Base-by-base conservation (phyloP, 2,329 filamentous ascomycete genomes). In the Colletotrichum abscissum region DNA sequence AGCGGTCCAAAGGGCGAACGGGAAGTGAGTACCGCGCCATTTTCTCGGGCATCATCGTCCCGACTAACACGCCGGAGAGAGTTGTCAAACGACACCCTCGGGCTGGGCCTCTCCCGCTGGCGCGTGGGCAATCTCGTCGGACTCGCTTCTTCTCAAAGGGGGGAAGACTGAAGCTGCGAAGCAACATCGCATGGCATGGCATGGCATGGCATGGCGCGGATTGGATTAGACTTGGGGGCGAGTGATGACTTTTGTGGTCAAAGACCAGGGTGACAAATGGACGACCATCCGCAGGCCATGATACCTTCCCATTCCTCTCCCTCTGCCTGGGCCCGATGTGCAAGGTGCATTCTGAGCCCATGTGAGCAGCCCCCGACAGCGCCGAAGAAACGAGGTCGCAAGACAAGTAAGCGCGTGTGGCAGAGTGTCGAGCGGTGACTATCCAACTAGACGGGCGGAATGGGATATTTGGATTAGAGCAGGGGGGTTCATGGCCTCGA, bases 1-100 rank as follows among this genome's bases (percentile, higher is more conserved):
- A 65, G 66, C 55, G 60, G 59, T 73, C 66, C 55, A 60, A 55
- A 69, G 57, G 59, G n/a, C 24, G 26, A 59, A 59, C 55, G 57
- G 55, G 55, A n/a, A n/a, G 35, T 58, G 42, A 62, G n/a, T 28
- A 42, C 16, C 56, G 64, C 57, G 57, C 56, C 63, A 72, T 67
- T 60, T 68, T 33, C 19, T 63, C 38, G 68, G 19, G 42, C 49
- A 64, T 69, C 59, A 33, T 69, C 54, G 33, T 12, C 22, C 58
- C 38, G 33, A 30, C 54, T 59, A 22, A 46, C 30, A 26, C 28
- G 22, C 58, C 55, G 35, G 19, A 42, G 57, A 22, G 14, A 38
- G 64, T 24, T 14, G 14, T 58, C 30, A 24, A n/a, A 58, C n/a
- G 69, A 28, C 38, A 63, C 58, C 38, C 42, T 63, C 24, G 26